Conservation (phyloP, 2,329 filamentous ascomycete species). For the Westerdykella sp. region DNA sequence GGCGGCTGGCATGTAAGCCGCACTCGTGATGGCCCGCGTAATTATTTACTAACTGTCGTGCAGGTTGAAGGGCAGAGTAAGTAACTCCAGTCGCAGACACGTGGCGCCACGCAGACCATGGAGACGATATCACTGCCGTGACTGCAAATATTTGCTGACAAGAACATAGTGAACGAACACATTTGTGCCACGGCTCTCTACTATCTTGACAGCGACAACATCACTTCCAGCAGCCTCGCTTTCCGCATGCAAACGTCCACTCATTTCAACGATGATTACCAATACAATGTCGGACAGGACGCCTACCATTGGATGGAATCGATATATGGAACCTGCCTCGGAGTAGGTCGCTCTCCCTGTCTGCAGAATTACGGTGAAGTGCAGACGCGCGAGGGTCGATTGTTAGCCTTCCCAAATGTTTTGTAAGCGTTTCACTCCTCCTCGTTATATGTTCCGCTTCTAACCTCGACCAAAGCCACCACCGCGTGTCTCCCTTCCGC, state of each 20-base stretch:
- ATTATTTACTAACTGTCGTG: neutral
- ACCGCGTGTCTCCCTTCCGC: constrained; percentile 38
- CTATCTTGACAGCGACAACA: constrained; percentile 55
- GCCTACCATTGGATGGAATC: neutral
- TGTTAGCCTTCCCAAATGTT: constrained; percentile 52
- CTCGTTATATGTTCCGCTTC: neutral
- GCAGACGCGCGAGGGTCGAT: constrained; percentile 42
- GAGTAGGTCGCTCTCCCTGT: constrained; percentile 4
- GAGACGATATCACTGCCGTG: too few species aligned
- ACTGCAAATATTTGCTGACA: constrained; percentile 3
- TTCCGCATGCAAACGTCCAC: neutral
- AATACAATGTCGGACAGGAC: neutral
- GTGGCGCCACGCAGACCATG: too few species aligned
- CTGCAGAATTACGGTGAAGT: constrained; percentile 46
- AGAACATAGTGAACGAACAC: constrained; percentile 48
- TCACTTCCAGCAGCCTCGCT: constrained; percentile 45
- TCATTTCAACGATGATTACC: neutral
- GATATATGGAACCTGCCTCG: neutral
- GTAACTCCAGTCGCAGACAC: neutral
- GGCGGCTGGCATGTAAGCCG: constrained; percentile 48
- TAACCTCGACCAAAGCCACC: constrained; percentile 7
- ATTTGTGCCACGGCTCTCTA: constrained; percentile 57
- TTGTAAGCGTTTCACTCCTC: constrained; percentile 5
- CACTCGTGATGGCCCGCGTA: neutral
- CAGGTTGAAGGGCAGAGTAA: constrained; percentile 26